Evolutionary conservation across 805 yeast genomes (phyloP).

Genomic region (Peterozyma toletana): DNA sequence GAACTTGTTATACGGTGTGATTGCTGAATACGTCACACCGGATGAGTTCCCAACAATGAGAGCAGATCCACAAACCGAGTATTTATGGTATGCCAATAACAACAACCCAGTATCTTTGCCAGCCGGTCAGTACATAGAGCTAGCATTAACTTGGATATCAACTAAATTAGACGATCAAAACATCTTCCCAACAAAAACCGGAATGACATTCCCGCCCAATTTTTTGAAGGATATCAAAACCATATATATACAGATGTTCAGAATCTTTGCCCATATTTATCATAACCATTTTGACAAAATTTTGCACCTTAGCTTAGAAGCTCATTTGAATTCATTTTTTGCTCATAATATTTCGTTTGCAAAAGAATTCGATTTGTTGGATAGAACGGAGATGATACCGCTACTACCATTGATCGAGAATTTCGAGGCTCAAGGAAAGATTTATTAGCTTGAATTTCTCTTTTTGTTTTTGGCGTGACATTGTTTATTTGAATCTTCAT

Average conservation of each 20-base stretch:
- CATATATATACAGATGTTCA: slow-evolving; percentile 85
- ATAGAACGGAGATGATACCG: slow-evolving; percentile 74
- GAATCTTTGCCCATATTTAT: slow-evolving; percentile 92
- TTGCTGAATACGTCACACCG: slow-evolving; percentile 85
- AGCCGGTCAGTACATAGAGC: slow-evolving; percentile 88
- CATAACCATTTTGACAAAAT: slow-evolving; percentile 92
- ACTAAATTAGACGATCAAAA: slow-evolving; percentile 84
- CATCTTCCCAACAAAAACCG: slow-evolving; percentile 85
- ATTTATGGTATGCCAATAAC: slow-evolving; percentile 80
- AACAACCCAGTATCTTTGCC: slow-evolving; percentile 76
- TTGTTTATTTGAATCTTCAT: no score
- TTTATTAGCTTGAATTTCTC: slow-evolving; percentile 18
- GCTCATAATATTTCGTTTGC: slow-evolving; percentile 88
- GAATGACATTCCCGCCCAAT: slow-evolving; percentile 83
- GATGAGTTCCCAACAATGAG: slow-evolving; percentile 89
- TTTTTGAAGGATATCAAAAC: slow-evolving; percentile 79
- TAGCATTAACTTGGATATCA: slow-evolving; percentile 84
- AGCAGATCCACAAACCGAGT: slow-evolving; percentile 90
- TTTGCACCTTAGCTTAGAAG: slow-evolving; percentile 87
- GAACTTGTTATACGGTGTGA: slow-evolving; percentile 84
- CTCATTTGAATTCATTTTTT: slow-evolving; percentile 97
- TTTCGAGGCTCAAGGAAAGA: slow-evolving; percentile 83
- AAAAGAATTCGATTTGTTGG: slow-evolving; percentile 77
- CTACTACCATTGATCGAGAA: slow-evolving; percentile 67
- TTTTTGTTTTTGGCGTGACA: no score